phyloP scores from a whole-genome alignment of 2,329 filamentous ascomycete genomes.

The Talaromyces verruculosus region DNA sequence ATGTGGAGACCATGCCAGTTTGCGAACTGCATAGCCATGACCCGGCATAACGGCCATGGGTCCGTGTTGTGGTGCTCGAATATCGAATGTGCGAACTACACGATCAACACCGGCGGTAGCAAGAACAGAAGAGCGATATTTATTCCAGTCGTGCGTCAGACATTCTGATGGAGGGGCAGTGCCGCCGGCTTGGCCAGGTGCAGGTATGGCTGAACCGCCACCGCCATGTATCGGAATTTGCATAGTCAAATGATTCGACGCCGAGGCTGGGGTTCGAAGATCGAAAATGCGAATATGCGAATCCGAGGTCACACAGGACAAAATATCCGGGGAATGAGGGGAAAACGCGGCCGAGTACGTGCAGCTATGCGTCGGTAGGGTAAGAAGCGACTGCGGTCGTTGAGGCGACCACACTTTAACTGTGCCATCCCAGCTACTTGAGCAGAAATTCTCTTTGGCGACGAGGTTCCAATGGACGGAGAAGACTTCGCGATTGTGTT shows the following conservation, averaged over 20 bases:
- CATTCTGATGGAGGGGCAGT: slow-evolving; percentile 69
- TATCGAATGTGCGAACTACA: slow-evolving; percentile 84
- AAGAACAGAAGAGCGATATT: slow-evolving; percentile 81
- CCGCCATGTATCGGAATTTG: slow-evolving; percentile 82
- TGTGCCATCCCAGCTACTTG: slow-evolving; percentile 92
- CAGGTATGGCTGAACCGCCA: slow-evolving; percentile 58
- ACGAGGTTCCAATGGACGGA: slow-evolving; percentile 90
- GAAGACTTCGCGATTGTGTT: slow-evolving; percentile 91
- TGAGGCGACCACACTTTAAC: slow-evolving; percentile 94
- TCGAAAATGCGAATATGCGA: slow-evolving; percentile 89
- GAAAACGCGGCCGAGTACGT: slow-evolving; percentile 92
- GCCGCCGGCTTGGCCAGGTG: slow-evolving; percentile 39
- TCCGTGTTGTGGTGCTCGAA: slow-evolving; percentile 71
- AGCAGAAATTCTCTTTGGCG: slow-evolving; percentile 85
- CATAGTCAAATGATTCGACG: slow-evolving; percentile 81
- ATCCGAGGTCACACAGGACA: slow-evolving; percentile 87
- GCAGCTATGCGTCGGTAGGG: slow-evolving; percentile 86
- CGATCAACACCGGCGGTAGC: slow-evolving; percentile 89
- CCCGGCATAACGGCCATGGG: slow-evolving; percentile 74
- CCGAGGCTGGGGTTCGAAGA: slow-evolving; percentile 78
- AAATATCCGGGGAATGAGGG: slow-evolving; percentile 78
- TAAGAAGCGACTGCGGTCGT: slow-evolving; percentile 70
- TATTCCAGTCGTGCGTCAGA: slow-evolving; percentile 98
- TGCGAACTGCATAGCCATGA: slow-evolving; percentile 86
- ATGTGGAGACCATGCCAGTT: slow-evolving; percentile 89